Percentiles rank a stretch among this genome's conserved stretches.
Conservation (phyloP, 2,329 filamentous ascomycete species). For the Colletotrichum sp. region DNA sequence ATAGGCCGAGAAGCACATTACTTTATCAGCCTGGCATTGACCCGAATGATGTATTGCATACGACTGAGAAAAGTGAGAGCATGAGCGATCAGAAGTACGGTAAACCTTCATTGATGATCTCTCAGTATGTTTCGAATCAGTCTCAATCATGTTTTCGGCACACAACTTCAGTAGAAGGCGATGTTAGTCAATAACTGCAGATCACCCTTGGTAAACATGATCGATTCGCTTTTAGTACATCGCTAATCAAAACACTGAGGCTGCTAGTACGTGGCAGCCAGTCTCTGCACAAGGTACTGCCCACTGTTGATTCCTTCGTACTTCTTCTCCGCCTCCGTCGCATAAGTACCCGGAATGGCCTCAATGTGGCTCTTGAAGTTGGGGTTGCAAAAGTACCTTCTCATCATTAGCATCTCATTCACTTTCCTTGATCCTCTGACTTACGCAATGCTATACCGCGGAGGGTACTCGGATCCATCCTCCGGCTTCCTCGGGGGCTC, state of each 20-base stretch:
- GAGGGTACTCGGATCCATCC: constrained; percentile 65
- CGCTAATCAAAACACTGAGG: neutral
- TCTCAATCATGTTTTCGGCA: neutral
- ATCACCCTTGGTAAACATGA: neutral
- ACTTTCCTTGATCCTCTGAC: constrained; percentile 23
- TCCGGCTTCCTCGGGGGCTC: constrained; percentile 71
- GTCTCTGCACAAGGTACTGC: constrained; percentile 78
- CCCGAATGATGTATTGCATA: neutral
- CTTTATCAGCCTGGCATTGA: neutral
- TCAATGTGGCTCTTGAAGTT: constrained; percentile 79
- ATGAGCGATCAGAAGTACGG: neutral
- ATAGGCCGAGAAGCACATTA: neutral
- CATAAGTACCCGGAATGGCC: constrained; percentile 79
- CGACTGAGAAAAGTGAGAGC: neutral
- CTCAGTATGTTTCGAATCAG: neutral
- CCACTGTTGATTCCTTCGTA: constrained; percentile 80
- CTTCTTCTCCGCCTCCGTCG: constrained; percentile 70
- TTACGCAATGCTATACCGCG: constrained; percentile 84
- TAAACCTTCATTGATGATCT: neutral
- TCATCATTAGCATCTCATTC: neutral
- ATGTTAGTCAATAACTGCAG: neutral
- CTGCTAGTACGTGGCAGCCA: constrained; percentile 72
- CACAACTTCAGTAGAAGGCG: neutral
- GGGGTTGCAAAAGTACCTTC: constrained; percentile 85
- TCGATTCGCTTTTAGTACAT: neutral